A percentile compares a stretch with the other conserved stretches of the same genome.
phyloP scores from a whole-genome alignment of 345 rosid species.

The Ceriops zippeliana region DNA sequence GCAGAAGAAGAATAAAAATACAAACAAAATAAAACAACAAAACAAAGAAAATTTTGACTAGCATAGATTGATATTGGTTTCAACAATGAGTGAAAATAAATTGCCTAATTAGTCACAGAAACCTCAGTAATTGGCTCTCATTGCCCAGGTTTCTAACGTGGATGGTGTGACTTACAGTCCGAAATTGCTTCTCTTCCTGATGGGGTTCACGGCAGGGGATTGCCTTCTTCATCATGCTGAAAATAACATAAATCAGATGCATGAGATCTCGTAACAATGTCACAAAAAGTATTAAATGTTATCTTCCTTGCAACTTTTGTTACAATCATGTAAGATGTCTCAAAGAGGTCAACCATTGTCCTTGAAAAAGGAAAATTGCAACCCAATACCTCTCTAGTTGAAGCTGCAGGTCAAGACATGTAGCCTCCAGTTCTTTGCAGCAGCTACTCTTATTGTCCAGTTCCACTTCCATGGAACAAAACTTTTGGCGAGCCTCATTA shows the following conservation, averaged over 20 bases:
- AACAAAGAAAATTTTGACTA: too few relatives aligned
- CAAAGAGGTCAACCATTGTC: neutral
- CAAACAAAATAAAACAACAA: neutral
- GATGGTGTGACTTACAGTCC: slow-evolving; percentile 51
- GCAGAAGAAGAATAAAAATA: neutral
- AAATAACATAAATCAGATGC: slow-evolving; percentile 21
- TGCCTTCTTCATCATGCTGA: slow-evolving; percentile 49
- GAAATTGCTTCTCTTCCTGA: slow-evolving; percentile 48
- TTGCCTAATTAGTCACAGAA: too few relatives aligned
- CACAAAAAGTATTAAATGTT: neutral
- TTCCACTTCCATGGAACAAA: slow-evolving; percentile 40
- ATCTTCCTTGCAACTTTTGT: neutral
- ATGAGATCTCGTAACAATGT: slow-evolving; percentile 17
- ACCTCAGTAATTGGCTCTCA: too few relatives aligned
- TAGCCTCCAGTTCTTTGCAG: slow-evolving; percentile 46
- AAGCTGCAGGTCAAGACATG: slow-evolving; percentile 43
- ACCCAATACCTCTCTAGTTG: slow-evolving; percentile 50
- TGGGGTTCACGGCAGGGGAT: slow-evolving; percentile 27
- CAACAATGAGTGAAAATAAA: too few relatives aligned
- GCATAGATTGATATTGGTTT: too few relatives aligned
- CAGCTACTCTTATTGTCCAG: slow-evolving; percentile 38
- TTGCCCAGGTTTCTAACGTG: too few relatives aligned
- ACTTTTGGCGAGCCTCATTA: slow-evolving; percentile 33
- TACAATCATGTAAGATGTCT: neutral
- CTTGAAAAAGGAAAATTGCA: slow-evolving; percentile 1